Evolutionary conservation across 2,329 filamentous ascomycete species (phyloP), one percentile per base, ranked within the genome.

Genomic region (Fusarium heterosporum): DNA sequence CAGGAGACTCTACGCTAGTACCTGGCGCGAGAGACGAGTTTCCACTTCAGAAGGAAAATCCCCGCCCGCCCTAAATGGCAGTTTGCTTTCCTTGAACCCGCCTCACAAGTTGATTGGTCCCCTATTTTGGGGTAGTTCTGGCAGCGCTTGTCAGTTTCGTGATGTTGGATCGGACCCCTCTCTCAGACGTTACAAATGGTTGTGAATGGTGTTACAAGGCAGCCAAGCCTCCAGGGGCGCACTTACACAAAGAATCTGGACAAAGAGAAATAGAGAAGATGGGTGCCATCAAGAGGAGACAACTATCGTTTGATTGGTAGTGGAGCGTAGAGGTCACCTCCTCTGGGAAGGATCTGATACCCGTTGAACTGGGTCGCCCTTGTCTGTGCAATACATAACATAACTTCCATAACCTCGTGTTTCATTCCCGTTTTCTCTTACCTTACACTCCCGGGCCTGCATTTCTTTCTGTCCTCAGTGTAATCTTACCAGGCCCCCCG

Each of bases 281-380:
- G 28, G 22, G 41, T 25, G 22, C 4, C 22, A 41, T 30, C 29
- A 7, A 54, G 38, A 32, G 17, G 34, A 16, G 16, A 36, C 34
- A 17, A 36, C 16, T 9, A 10, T 9, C 9, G 16, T 36, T 10
- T 36, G 16, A 36, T 36, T 36, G 34, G 34, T 17, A 36, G 34
- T n/a, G 5, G 16, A 36, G 34, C 34, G n/a, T 16, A n/a, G 34
- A 36, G 40, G 55, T 22, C 28, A 34, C 11, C 28, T 56, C 38
- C 50, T 64, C 51, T 53, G 53, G 40, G 46, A 47, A 43, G 51
- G 53, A 45, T 51, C 48, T 61, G 49, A 65, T 51, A 48, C 45
- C 65, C 66, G 69, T 65, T 38, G 42, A 55, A 32, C 65, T 69
- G 65, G 65, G 65, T 69, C 45, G 56, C 61, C 65, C 65, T 63